Conservation (phyloP, 177 flowering plant species). For the Tripterygium wilfordii region DNA sequence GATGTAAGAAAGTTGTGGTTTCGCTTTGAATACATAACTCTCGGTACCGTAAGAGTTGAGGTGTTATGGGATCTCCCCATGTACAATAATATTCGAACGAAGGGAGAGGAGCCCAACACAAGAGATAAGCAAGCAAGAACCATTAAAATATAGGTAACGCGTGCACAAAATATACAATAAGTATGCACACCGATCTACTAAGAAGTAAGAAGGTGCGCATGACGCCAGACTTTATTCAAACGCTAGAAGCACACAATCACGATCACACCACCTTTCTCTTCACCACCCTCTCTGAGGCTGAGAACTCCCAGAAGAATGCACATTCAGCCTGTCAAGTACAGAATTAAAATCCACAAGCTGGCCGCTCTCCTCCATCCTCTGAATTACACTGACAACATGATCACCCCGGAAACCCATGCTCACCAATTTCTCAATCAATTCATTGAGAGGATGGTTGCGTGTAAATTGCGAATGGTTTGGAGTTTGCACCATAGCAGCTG, state of each 20-base stretch:
- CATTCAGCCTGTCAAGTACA: conserved; percentile 78
- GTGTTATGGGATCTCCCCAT: too few species aligned
- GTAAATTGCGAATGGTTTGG: conserved; percentile 39
- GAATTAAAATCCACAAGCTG: conserved; percentile 76
- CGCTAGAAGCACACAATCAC: conserved; percentile 2
- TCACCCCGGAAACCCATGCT: conserved; percentile 88
- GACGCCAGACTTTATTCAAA: conserved; percentile 9
- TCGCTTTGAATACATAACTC: too few species aligned
- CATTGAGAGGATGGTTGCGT: conserved; percentile 65
- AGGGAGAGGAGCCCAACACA: too few species aligned
- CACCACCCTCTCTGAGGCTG: conserved; percentile 72
- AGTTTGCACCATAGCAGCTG: conserved; percentile 26
- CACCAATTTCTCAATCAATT: conserved; percentile 69
- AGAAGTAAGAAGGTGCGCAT: too few species aligned
- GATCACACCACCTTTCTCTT: conserved; percentile 17
- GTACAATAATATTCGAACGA: too few species aligned
- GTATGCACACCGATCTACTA: too few species aligned
- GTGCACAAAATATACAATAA: neutral
- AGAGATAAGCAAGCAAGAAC: too few species aligned
- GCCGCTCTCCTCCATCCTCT: conserved; percentile 81
- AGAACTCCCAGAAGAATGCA: conserved; percentile 46
- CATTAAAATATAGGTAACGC: too few species aligned
- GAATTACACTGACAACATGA: conserved; percentile 55
- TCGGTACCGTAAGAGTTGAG: too few species aligned
- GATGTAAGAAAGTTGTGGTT: too few species aligned